Percentiles rank a stretch among this genome's conserved stretches.
These are phyloP conservation scores for Sphagnum tenellum DNA, from an alignment of 225 moss, liverwort and hornwort genomes.

Conservation along the genomic window DNA sequence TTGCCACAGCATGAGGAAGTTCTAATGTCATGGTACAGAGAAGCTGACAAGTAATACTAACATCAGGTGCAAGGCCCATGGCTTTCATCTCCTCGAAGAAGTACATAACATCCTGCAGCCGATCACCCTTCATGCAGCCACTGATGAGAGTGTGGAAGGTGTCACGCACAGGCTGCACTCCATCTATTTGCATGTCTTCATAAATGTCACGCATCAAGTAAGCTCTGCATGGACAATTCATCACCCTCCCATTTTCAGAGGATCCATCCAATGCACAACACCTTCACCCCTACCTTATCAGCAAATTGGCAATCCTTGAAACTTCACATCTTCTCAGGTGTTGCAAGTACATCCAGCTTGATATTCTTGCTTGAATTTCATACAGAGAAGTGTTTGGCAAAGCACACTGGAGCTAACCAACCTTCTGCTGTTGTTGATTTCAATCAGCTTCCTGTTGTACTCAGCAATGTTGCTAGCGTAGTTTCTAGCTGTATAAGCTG, in stretches of 20 bases:
- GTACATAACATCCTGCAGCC: slow-evolving; percentile 69
- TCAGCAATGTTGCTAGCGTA: slow-evolving; percentile 28
- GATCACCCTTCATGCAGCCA: slow-evolving; percentile 48
- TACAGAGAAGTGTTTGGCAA: too few species aligned
- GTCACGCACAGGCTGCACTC: slow-evolving; percentile 50
- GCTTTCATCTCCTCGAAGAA: slow-evolving; percentile 90
- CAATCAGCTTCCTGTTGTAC: slow-evolving; percentile 33
- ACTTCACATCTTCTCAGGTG: too few species aligned
- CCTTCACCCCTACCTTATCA: too few species aligned
- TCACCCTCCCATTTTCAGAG: not conserved
- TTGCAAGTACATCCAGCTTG: not conserved
- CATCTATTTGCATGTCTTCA: slow-evolving; percentile 81
- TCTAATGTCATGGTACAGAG: too few species aligned
- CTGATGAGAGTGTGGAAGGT: slow-evolving; percentile 64
- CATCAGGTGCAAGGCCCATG: slow-evolving; percentile 79
- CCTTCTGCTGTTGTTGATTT: slow-evolving; percentile 18
- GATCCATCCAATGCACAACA: too few species aligned
- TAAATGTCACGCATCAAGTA: slow-evolving; percentile 73
- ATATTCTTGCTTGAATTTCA: not conserved
- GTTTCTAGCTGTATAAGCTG: slow-evolving; percentile 21
- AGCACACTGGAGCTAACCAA: slow-evolving; percentile 4
- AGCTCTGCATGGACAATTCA: slow-evolving; percentile 17
- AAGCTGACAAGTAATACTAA: slow-evolving; percentile 13
- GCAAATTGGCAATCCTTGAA: too few species aligned
- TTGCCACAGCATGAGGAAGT: too few species aligned